Evolutionary conservation across 2,329 filamentous ascomycete species (phyloP), one percentile per base, ranked within the genome.

Genomic region (Hypoxylon sp.): DNA sequence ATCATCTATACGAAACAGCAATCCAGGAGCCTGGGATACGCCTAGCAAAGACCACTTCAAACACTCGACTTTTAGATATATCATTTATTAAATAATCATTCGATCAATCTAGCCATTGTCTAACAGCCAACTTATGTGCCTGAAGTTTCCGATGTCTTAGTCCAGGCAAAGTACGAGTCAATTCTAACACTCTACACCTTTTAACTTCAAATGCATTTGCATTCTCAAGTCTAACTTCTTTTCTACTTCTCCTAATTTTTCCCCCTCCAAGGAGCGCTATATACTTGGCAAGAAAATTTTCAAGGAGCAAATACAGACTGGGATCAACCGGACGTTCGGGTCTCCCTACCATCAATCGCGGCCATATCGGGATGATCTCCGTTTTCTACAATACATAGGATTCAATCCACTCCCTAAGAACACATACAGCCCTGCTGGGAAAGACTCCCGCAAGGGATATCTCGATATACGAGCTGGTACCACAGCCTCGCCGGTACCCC

Each of bases 241-340:
- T 58, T 46, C 13, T 48, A 17, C 25, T 13, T 25, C 14, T 48
- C 17, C n/a, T 11, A 20, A 42, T 6, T 11, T 33, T 22, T 20
- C 40, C 35, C 25, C 25, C 5, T 27, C 20, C 20, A 20, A 53
- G 6, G 30, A 17, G 30, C 10, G 31, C 3, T 5, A 5, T 37
- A 6, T 31, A 35, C 54, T 27, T 57, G 17, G 7, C 13, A 27
- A 27, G 37, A 48, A 27, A 60, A 54, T 46, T 51, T 65, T 61
- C 11, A 51, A 65, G 66, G 57, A 27, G 30, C 48, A 46, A 44
- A 27, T 22, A 30, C 20, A 14, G 37, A 40, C 46, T 63, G 35
- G 56, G 59, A 48, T 10, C 17, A 62, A 46, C 68, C 57, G 27
- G 30, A 10, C 57, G 49, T 44, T 58, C 49, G 68, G 68, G 40